Evolutionary conservation across 768 basidiomycete species (phyloP).

Genomic region (Psilocybe subaeruginosa): DNA sequence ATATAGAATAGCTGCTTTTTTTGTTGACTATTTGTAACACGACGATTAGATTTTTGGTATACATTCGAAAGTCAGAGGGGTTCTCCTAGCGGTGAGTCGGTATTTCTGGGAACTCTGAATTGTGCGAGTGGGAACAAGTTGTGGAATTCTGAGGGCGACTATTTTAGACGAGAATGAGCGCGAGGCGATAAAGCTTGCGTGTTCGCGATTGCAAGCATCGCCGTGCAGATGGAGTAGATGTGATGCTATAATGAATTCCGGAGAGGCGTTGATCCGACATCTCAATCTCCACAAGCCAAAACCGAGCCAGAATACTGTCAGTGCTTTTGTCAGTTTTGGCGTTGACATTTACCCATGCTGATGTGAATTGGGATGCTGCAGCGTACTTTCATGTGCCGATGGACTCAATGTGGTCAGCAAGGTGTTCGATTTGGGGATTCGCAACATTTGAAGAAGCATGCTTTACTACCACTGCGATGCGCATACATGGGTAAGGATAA

Average conservation of each 20-base stretch:
- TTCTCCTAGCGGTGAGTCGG: constrained; percentile 22
- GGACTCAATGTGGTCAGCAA: constrained; percentile 56
- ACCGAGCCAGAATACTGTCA: constrained; percentile 19
- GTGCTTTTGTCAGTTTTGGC: constrained; percentile 7
- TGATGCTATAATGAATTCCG: constrained; percentile 55
- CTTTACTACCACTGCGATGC: constrained; percentile 43
- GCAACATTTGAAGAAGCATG: constrained; percentile 59
- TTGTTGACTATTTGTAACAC: constrained; percentile 10
- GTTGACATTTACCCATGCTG: neutral
- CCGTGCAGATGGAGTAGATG: constrained; percentile 67
- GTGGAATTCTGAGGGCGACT: constrained; percentile 19
- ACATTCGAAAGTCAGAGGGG: constrained; percentile 15
- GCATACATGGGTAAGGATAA: constrained; percentile 51
- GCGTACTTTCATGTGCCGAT: constrained; percentile 50
- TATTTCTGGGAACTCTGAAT: neutral
- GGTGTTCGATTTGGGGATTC: constrained; percentile 38
- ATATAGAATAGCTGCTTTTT: constrained; percentile 12
- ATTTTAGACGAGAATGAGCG: constrained; percentile 46
- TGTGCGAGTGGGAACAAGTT: neutral
- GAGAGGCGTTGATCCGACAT: constrained; percentile 52
- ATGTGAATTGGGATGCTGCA: constrained; percentile 21
- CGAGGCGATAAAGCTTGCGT: constrained; percentile 49
- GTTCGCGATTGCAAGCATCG: constrained; percentile 45
- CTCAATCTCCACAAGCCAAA: constrained; percentile 34
- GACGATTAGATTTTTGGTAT: constrained; percentile 12